Evolutionary conservation across 768 basidiomycete genomes (phyloP).

Genomic region (Xerocomellus amylosporus): DNA sequence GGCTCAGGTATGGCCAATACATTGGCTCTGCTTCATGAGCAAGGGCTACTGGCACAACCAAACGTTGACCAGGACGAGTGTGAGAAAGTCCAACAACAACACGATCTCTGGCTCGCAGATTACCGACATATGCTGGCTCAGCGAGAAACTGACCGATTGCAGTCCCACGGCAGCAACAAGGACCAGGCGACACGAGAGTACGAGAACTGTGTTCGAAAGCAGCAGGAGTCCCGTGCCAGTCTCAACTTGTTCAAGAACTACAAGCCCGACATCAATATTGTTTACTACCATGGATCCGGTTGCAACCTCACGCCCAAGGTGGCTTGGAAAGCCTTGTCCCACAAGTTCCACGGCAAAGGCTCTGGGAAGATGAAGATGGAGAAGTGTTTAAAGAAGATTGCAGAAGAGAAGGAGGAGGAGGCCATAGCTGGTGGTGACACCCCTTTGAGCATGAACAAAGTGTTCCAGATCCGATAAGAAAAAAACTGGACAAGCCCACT

Average conservation of each 20-base stretch:
- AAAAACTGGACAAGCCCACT: slow-evolving; percentile 95
- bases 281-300: slow-evolving; percentile 96
- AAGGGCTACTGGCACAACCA: slow-evolving; percentile 77
- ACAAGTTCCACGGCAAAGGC: slow-evolving; percentile 98
- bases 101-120: slow-evolving; percentile 88
- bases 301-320: slow-evolving; percentile 86
- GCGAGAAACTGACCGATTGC: slow-evolving; percentile 76
- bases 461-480: slow-evolving; percentile 90
- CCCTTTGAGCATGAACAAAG: slow-evolving; percentile 89
- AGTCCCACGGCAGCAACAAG: slow-evolving; percentile 75
- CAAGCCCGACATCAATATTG: slow-evolving; percentile 95
- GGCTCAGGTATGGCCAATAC: slow-evolving; percentile 85
- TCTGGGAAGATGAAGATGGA: slow-evolving; percentile 95
- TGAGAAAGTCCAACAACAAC: slow-evolving; percentile 78
- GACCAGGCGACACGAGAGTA: slow-evolving; percentile 95
- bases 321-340: slow-evolving; percentile 97
- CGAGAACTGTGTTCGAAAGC: slow-evolving; percentile 88
- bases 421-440: slow-evolving; percentile 94
- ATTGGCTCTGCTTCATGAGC: slow-evolving; percentile 82
- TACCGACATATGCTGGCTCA: slow-evolving; percentile 72
- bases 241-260: slow-evolving; percentile 87
- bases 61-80: slow-evolving; percentile 65
- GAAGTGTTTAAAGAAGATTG: slow-evolving; percentile 95
- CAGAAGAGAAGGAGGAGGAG: slow-evolving; percentile 90
- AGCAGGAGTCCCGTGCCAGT: slow-evolving; percentile 81